Conservation (phyloP, 768 basidiomycete species). For the Suillus weaverae region DNA sequence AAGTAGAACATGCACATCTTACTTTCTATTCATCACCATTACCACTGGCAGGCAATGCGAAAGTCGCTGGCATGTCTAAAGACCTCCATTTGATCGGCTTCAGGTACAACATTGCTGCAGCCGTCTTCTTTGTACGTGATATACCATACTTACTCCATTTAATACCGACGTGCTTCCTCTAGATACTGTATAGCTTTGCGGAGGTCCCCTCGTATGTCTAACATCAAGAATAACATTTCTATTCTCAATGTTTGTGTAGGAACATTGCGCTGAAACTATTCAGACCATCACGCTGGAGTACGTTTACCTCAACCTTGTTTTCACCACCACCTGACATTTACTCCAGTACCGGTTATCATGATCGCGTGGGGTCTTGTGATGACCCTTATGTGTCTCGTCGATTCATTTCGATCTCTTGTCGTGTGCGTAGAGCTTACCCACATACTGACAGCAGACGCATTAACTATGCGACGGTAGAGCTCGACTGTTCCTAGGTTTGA, state of each 20-base stretch:
- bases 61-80: conserved; percentile 44
- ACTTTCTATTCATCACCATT: neutral
- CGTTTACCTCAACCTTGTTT: conserved; percentile 6
- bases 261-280: conserved; percentile 39
- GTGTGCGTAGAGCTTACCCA: conserved; percentile 25
- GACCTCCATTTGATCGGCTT: conserved; percentile 37
- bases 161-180: neutral
- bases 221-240: neutral
- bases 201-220: conserved; percentile 39
- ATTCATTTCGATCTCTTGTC: conserved; percentile 30
- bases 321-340: conserved; percentile 10
- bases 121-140: conserved; percentile 37
- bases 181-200: conserved; percentile 39
- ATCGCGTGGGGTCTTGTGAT: conserved; percentile 40
- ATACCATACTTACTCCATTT: neutral
- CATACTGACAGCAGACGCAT: neutral
- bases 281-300: conserved; percentile 39
- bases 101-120: conserved; percentile 38
- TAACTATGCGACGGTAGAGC: conserved; percentile 24
- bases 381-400: conserved; percentile 40
- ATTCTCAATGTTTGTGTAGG: conserved; percentile 20
- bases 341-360: conserved; percentile 40
- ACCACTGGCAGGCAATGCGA: conserved; percentile 36
- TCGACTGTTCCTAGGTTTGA: conserved; percentile 45
- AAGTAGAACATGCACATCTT: conserved; percentile 5